Base-by-base conservation (phyloP, 768 basidiomycete species). In the Amanita exitialis region DNA sequence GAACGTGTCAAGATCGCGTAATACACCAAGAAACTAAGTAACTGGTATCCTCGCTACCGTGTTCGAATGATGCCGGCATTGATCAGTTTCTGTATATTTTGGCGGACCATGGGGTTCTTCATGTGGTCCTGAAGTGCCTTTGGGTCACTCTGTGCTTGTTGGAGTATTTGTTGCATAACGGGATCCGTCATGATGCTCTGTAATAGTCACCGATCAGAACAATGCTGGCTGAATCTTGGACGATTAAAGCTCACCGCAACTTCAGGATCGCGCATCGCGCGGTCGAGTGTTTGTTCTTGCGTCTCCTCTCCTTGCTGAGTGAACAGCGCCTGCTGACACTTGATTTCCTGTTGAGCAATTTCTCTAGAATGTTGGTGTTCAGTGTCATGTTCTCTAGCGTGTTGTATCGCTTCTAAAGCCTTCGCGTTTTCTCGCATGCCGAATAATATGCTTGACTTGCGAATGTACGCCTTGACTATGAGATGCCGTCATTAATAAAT, bases 261-360 rank as follows among this genome's bases (percentile, higher is more conserved):
- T 69, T 96, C 96, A 10, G 96, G 96, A 72, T 99, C 96, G 49
- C 91, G 79, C 94, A 97, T 96, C 6, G 95, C 96, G 46, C 95
- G 78, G 59, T 86, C 78, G 56, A 96, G 71, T 16, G 93, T 90
- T 72, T 99, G 79, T 63, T 98, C 93, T 62, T 97, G 92, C 6
- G 82, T 80, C 70, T 99, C 95, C 38, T 75, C 80, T 16, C 82
- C 77, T 13, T 92, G 81, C 64, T 96, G 82, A 44, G 73, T 73
- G 64, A 81, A 86, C 51, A 93, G 64, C 21, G 90, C 90, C 65
- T 80, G 77, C 58, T 91, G 82, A 57, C 81, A 75, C 73, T 96
- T 98, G 54, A 76, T 61, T 64, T 91, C 82, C 63, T 85, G 84
- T 44, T 80, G 77, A 52, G 80, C 73, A 54, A 98, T 92, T 70